phyloP scores from a whole-genome alignment of 1,139 yeast genomes.

The Taiozyma sp. region DNA sequence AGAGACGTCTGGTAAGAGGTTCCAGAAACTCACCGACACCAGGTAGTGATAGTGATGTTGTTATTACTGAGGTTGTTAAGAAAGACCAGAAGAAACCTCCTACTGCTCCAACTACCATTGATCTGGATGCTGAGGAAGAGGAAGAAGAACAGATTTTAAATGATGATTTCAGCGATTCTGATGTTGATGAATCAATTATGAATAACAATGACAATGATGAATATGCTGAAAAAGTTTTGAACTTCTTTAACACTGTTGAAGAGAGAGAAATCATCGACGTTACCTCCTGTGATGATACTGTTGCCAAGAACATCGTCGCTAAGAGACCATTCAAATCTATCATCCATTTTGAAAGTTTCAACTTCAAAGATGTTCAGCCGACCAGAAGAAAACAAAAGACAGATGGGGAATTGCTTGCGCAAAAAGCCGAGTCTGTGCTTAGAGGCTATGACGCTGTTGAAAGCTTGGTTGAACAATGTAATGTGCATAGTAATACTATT shows the following conservation, averaged over 20 bases:
- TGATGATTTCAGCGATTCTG: slow-evolving; percentile 21
- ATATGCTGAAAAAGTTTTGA: slow-evolving; percentile 64
- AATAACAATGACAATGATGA: slow-evolving; percentile 29
- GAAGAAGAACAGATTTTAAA: slow-evolving; percentile 7
- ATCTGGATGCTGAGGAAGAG: slow-evolving; percentile 4
- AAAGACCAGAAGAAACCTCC: neutral
- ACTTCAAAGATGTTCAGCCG: slow-evolving; percentile 34
- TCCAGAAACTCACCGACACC: slow-evolving; percentile 8
- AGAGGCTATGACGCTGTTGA: slow-evolving; percentile 94
- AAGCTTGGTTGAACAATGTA: slow-evolving; percentile 79
- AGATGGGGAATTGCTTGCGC: slow-evolving; percentile 73
- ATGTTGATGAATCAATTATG: slow-evolving; percentile 19
- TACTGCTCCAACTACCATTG: neutral
- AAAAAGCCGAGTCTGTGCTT: slow-evolving; percentile 61
- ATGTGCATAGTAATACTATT: slow-evolving; percentile 68
- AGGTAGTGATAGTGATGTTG: neutral
- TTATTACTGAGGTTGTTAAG: slow-evolving; percentile 1
- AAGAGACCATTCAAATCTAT: slow-evolving; percentile 67
- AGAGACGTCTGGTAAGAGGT: slow-evolving; percentile 28
- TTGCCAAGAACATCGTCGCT: slow-evolving; percentile 57
- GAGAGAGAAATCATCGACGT: slow-evolving; percentile 76
- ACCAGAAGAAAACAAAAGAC: slow-evolving; percentile 37
- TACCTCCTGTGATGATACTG: slow-evolving; percentile 63
- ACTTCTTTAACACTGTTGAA: slow-evolving; percentile 76
- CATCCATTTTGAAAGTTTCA: slow-evolving; percentile 51